Evolutionary conservation across 2,329 filamentous ascomycete genomes (phyloP), one percentile per base, ranked within the genome.

Genomic region (Coleophoma cylindrospora): DNA sequence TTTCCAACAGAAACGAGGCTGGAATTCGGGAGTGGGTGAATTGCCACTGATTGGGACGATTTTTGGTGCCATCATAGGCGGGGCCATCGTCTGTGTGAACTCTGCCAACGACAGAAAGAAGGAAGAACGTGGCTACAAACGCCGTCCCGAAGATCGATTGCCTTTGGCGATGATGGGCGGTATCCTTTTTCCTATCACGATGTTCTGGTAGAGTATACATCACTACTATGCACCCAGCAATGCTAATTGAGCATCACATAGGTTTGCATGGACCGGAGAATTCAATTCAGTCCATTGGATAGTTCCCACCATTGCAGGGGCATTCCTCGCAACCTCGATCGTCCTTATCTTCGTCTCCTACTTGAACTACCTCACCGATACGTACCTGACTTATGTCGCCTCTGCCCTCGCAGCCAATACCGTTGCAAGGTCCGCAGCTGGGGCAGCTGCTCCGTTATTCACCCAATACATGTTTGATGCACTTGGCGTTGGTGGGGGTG

Each of bases 361-460:
- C 80, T 73, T 79, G 34, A 80, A 75, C 72, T 80, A 71, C 70
- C 73, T 76, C 62, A 73, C 53, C 57, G 69, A 73, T 51, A 65
- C 63, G 13, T 75, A 74, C 52, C 62, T 65, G 13, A 64, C 63
- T 40, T 70, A 70, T 45, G 67, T 72, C 7, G 71, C 70, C 2
- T 67, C 64, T 19, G 72, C 83, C 1, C 72, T 86, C 62, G 82
- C 84, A 1, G 83, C 83, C 1, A 83, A 85, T 37, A 79, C 72
- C 38, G 81, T 81, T 49, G 73, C 76, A 45, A 73, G 86, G n/a
- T 81, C 75, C 9, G 71, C 75, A 6, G 84, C 86, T 53, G 87
- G 83, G 11, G 84, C 83, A 6, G 67, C 81, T 0, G 74, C 86
- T 1, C 83, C 84, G 0, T 68, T 87, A 2, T 82, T 81, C 11